Conservation (phyloP, 2,329 filamentous ascomycete genomes). For the Aspergillus fumigatus region DNA sequence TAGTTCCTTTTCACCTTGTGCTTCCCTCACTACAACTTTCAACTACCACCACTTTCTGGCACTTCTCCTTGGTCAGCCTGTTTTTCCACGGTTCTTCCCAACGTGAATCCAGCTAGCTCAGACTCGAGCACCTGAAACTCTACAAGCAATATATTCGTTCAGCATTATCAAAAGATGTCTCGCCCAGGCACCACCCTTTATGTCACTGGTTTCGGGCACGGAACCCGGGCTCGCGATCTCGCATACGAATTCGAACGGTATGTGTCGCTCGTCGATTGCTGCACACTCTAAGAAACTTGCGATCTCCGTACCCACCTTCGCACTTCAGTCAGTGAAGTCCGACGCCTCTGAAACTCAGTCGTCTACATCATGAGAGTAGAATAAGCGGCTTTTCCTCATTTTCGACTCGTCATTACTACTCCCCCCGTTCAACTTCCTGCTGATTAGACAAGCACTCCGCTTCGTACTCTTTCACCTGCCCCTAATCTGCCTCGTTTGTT, state of each 20-base stretch:
- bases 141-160: neutral
- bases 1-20: neutral
- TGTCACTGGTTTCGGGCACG: constrained; percentile 98
- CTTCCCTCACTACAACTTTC: neutral
- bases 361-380: neutral
- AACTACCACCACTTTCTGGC: neutral
- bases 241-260: constrained; percentile 99
- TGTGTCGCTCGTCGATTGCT: constrained; percentile 57
- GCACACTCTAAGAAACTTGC: constrained; percentile 40
- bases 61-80: neutral
- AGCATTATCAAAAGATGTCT: constrained; percentile 60
- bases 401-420: constrained; percentile 1
- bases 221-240: constrained; percentile 96
- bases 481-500: constrained; percentile 2
- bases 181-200: constrained; percentile 91
- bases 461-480: constrained; percentile 1
- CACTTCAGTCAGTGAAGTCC: constrained; percentile 33
- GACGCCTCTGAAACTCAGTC: constrained; percentile 13
- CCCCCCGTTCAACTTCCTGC: neutral
- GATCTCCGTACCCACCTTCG: constrained; percentile 27
- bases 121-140: neutral
- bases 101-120: neutral
- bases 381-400: constrained; percentile 11
- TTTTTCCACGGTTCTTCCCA: neutral
- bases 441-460: constrained; percentile 4